Base-by-base conservation (phyloP, 148 eudicot species). In the Chenopodium formosanum region DNA sequence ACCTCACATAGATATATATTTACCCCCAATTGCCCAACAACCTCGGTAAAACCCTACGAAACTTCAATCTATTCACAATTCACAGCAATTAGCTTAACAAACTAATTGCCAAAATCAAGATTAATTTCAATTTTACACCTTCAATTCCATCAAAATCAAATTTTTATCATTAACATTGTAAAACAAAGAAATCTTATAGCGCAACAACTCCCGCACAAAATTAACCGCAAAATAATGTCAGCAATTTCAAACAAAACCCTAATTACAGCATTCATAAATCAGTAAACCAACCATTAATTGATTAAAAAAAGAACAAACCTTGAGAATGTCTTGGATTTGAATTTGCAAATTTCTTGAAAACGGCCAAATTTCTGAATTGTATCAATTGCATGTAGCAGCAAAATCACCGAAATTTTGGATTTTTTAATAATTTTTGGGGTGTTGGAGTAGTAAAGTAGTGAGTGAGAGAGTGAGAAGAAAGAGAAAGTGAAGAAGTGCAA, bases 291-390 rank as follows among this genome's bases (percentile, higher is more conserved):
- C 53, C 11, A n/a, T 73, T 47, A 10, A 74, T 10, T 27, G 9
- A n/a, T 10, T 6, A 47, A 78, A 53, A 52, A 69, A 73, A 78
- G 64, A 7, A 32, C 66, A 65, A 48, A 83, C 81, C 81, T 48
- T 78, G n/a, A 47, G 12, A 67, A 70, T 29, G 75, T 77, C 9
- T 27, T 23, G 19, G 63, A 72, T 22, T 72, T 10, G 13, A 62
- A 62, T 46, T 14, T 9, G 11, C 70, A 60, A 37, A 34, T 56
- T 4, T 73, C 31, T 46, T 23, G 19, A n/a, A 12, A 29, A 29
- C 25, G 16, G 34, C 13, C 25, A 12, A 40, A 71, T 40, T 7
- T 16, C 10, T 27, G 37, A 50, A 50, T 74, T 74, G 77, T 63
- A 74, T 73, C 60, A 50, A 50, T 74, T 74, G 77, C 77, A 74